Conservation (phyloP, 2,329 filamentous ascomycete species). For the Phaeosphaeriaceae sp. region DNA sequence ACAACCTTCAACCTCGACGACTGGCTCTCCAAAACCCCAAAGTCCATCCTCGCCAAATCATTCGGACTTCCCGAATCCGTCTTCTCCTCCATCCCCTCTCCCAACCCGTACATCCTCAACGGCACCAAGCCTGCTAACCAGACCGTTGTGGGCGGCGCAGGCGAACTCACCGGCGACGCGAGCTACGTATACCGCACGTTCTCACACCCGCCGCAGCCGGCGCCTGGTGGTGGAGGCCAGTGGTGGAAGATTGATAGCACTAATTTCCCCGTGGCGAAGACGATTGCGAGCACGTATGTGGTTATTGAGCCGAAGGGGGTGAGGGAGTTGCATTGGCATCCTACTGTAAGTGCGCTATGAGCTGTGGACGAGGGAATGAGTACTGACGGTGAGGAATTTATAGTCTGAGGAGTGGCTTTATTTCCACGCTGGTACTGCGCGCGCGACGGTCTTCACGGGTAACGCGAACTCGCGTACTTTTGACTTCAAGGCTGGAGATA, state of each 20-base stretch:
- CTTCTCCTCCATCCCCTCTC: constrained; percentile 64
- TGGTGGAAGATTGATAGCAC: constrained; percentile 71
- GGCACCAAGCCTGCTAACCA: constrained; percentile 49
- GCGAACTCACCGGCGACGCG: constrained; percentile 61
- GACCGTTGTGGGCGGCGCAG: constrained; percentile 56
- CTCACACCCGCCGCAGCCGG: constrained; percentile 62
- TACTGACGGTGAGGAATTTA: not conserved
- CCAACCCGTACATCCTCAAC: constrained; percentile 69
- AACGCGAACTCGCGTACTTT: constrained; percentile 68
- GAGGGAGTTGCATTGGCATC: constrained; percentile 74
- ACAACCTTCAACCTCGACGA: constrained; percentile 76
- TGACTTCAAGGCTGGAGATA: constrained; percentile 72
- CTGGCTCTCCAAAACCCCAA: constrained; percentile 72
- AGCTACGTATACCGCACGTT: constrained; percentile 69
- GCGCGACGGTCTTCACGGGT: constrained; percentile 71
- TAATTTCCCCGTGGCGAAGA: constrained; percentile 71
- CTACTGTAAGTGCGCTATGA: constrained; percentile 58
- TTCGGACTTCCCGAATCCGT: constrained; percentile 68
- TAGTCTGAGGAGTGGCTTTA: constrained; percentile 72
- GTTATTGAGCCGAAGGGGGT: constrained; percentile 68
- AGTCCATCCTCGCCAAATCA: constrained; percentile 70
- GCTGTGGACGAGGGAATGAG: not conserved
- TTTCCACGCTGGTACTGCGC: constrained; percentile 68
- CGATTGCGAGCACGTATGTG: constrained; percentile 70
- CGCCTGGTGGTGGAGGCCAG: constrained; percentile 67